phyloP scores from a whole-genome alignment of 1,284 basidiomycete species.

The Rhizoctonia solani region DNA sequence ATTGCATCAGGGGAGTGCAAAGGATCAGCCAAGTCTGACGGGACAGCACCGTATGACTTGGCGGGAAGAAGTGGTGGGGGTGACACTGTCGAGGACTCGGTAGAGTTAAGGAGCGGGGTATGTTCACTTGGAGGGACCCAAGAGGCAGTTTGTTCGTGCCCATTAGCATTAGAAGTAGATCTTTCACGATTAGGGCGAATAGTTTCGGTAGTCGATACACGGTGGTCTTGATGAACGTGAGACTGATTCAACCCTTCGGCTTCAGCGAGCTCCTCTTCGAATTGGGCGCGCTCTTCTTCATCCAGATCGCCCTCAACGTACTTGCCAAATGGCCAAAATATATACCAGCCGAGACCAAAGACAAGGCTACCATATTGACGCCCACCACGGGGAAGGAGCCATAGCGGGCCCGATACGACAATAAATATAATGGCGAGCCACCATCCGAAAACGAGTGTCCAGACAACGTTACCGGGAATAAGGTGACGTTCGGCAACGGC shows the following conservation, averaged over 20 bases:
- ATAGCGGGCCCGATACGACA: constrained; percentile 68
- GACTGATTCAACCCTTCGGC: constrained; percentile 50
- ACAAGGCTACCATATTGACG: constrained; percentile 84
- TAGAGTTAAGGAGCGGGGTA: constrained; percentile 42
- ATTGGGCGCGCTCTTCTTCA: constrained; percentile 41
- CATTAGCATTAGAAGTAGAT: constrained; percentile 27
- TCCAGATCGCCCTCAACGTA: constrained; percentile 87
- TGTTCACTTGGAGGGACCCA: constrained; percentile 42
- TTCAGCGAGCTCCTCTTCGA: constrained; percentile 51
- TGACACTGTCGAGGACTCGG: constrained; percentile 36
- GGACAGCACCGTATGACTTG: constrained; percentile 37
- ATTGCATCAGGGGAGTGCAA: background rate
- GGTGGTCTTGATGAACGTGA: constrained; percentile 39
- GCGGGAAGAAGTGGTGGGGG: constrained; percentile 35
- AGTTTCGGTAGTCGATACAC: constrained; percentile 4
- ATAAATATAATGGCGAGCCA: constrained; percentile 84
- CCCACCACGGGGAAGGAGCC: constrained; percentile 77
- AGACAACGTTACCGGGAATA: constrained; percentile 90
- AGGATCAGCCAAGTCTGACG: constrained; percentile 19
- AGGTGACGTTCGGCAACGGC: constrained; percentile 90
- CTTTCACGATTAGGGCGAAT: constrained; percentile 4
- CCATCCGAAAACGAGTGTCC: constrained; percentile 87
- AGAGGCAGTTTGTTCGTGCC: constrained; percentile 45
- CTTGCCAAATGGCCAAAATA: constrained; percentile 98
- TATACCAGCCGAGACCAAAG: constrained; percentile 93